phyloP scores from a whole-genome alignment of 176 grass and related monocot genomes.

The Alloteropsis semialata region DNA sequence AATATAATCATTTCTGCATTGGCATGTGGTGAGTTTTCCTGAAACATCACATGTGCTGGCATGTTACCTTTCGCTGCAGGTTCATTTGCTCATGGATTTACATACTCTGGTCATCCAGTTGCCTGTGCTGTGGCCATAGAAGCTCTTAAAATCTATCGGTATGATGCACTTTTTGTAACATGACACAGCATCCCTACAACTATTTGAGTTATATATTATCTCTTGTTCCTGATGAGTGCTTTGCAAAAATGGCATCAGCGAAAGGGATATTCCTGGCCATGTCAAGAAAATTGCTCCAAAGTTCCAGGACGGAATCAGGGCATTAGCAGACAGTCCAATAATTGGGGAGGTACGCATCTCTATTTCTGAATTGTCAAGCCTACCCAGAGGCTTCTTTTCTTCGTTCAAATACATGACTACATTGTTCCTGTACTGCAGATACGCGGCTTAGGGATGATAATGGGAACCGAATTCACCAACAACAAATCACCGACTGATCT shows the following conservation, averaged over 20 bases:
- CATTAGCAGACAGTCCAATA: constrained; percentile 77
- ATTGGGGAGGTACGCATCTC: constrained; percentile 74
- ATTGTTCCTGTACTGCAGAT: constrained; percentile 47
- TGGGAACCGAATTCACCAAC: constrained; percentile 82
- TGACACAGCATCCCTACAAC: not conserved
- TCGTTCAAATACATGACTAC: not conserved
- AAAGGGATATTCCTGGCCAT: constrained; percentile 81
- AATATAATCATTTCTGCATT: not conserved
- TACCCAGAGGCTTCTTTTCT: not conserved
- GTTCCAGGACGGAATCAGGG: constrained; percentile 81
- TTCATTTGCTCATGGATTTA: constrained; percentile 97
- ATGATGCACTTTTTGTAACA: not conserved
- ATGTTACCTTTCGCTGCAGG: constrained; percentile 40
- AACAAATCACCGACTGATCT: constrained; percentile 76
- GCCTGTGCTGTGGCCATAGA: constrained; percentile 89
- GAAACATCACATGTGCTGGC: not conserved
- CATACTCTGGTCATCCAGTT: constrained; percentile 90
- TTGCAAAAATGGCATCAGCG: constrained; percentile 48
- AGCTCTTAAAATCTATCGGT: constrained; percentile 87
- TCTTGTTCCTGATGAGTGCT: constrained; percentile 24
- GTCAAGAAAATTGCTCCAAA: constrained; percentile 59
- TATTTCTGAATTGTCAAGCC: constrained; percentile 10
- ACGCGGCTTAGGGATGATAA: constrained; percentile 73
- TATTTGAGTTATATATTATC: not conserved
- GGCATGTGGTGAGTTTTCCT: not conserved